A percentile compares a stretch with the other conserved stretches of the same genome.
Evolutionary conservation across 495 filamentous ascomycete species (phyloP).

Genomic region (Xylaria palmicola): DNA sequence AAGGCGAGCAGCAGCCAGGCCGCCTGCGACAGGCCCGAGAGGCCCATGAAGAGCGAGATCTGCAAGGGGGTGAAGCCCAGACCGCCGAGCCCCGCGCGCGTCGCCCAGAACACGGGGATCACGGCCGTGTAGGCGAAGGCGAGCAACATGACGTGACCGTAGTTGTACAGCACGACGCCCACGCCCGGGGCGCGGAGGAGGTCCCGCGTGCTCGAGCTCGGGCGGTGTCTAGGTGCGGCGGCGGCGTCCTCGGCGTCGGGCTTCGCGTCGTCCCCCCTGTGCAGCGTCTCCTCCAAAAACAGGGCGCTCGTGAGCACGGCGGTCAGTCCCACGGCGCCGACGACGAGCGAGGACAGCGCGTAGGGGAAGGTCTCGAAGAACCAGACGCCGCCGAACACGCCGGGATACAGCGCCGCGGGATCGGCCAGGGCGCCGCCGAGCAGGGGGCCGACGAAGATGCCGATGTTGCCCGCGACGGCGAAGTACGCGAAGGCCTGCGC

Average conservation of each 20-base stretch:
- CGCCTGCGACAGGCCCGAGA: slow-evolving; percentile 60
- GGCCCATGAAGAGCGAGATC: slow-evolving; percentile 59
- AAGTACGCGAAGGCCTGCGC: slow-evolving; percentile 71
- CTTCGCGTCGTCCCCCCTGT: slow-evolving; percentile 11
- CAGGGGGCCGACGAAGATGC: slow-evolving; percentile 66
- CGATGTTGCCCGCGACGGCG: slow-evolving; percentile 65
- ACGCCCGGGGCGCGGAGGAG: slow-evolving; percentile 64
- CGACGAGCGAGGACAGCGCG: slow-evolving; percentile 57
- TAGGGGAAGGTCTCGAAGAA: slow-evolving; percentile 67
- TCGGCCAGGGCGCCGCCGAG: slow-evolving; percentile 63
- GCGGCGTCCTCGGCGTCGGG: slow-evolving; percentile 22
- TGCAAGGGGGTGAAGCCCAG: slow-evolving; percentile 56
- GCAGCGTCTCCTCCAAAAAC: slow-evolving; percentile 57
- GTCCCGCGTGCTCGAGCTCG: no score
- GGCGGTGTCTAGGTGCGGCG: slow-evolving; percentile 43
- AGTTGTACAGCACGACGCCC: slow-evolving; percentile 57
- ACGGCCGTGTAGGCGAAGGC: slow-evolving; percentile 65
- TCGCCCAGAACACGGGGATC: slow-evolving; percentile 63
- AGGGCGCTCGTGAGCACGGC: slow-evolving; percentile 49
- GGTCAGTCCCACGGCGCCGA: slow-evolving; percentile 48
- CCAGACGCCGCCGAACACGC: slow-evolving; percentile 48
- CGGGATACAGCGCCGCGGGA: slow-evolving; percentile 57
- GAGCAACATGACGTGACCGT: slow-evolving; percentile 60
- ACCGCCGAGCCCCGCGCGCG: slow-evolving; percentile 54
- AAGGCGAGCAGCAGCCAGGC: slow-evolving; percentile 64